phyloP scores from a whole-genome alignment of 1,284 basidiomycete species.

The Puccinia triticina region DNA sequence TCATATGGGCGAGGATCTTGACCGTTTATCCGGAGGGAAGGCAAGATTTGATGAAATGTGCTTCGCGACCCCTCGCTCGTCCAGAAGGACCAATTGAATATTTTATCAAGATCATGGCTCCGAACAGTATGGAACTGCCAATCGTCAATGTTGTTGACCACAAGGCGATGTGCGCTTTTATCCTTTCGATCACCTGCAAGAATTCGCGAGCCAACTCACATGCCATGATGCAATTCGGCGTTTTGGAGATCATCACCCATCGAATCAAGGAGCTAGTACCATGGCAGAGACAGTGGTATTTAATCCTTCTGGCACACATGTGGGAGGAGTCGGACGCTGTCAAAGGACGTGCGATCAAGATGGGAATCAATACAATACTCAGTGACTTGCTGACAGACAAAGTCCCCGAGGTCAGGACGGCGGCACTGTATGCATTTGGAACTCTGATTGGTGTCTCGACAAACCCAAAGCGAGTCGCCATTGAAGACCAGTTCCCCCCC shows the following conservation, averaged over 20 bases:
- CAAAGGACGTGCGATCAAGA: slow-evolving; percentile 52
- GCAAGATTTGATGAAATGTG: slow-evolving; percentile 37
- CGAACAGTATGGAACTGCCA: slow-evolving; percentile 40
- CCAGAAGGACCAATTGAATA: slow-evolving; percentile 46
- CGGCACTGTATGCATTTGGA: slow-evolving; percentile 49
- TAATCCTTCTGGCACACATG: slow-evolving; percentile 49
- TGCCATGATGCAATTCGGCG: slow-evolving; percentile 28
- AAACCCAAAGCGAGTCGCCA: slow-evolving; percentile 16
- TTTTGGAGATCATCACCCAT: slow-evolving; percentile 41
- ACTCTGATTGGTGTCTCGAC: slow-evolving; percentile 49
- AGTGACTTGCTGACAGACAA: slow-evolving; percentile 40
- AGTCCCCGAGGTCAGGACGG: slow-evolving; percentile 50
- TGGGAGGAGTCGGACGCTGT: slow-evolving; percentile 45
- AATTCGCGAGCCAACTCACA: slow-evolving; percentile 30
- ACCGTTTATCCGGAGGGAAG: slow-evolving; percentile 51
- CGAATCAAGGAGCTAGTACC: slow-evolving; percentile 40
- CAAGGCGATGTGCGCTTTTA: slow-evolving; percentile 51
- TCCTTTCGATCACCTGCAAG: slow-evolving; percentile 48
- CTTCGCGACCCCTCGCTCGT: slow-evolving; percentile 8
- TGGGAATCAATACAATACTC: slow-evolving; percentile 53
- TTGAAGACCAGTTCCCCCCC: slow-evolving; percentile 24
- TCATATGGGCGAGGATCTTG: slow-evolving; percentile 52
- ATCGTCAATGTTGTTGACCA: slow-evolving; percentile 46
- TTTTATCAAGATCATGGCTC: slow-evolving; percentile 46
- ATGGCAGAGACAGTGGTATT: slow-evolving; percentile 48